Conservation (phyloP, 352 stramenopile species). For the Blastocystis sp. region DNA sequence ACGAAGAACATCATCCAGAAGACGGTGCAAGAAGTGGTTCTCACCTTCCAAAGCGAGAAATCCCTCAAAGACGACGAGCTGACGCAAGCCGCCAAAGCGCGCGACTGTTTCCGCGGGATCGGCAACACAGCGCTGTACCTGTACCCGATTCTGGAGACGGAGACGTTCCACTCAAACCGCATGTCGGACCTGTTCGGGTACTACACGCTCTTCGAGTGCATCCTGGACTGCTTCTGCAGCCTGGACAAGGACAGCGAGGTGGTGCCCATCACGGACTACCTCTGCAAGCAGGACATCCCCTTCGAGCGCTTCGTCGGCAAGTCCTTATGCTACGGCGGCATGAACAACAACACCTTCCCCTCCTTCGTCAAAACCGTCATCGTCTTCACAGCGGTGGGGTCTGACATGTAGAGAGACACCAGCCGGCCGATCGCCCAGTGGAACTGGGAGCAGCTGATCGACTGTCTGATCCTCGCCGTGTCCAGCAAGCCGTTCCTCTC, state of each 20-base stretch:
- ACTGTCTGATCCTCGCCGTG: slow-evolving; percentile 40
- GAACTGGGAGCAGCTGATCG: slow-evolving; percentile 39
- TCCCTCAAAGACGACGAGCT: slow-evolving; percentile 32
- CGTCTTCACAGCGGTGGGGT: background rate
- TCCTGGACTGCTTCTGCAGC: slow-evolving; percentile 50
- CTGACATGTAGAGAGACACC: slow-evolving; percentile 23
- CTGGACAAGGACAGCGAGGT: background rate
- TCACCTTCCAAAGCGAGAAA: slow-evolving; percentile 19
- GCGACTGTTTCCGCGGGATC: slow-evolving; percentile 43
- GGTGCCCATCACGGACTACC: background rate
- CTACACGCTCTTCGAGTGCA: slow-evolving; percentile 49
- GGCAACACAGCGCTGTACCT: slow-evolving; percentile 27
- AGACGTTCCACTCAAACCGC: slow-evolving; percentile 25
- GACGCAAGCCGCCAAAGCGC: background rate
- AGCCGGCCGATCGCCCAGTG: background rate
- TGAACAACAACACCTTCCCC: slow-evolving; percentile 6
- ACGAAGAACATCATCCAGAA: slow-evolving; percentile 7
- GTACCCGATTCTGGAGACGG: slow-evolving; percentile 51
- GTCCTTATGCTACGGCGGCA: background rate
- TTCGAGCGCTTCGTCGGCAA: slow-evolving; percentile 46
- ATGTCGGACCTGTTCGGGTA: slow-evolving; percentile 25
- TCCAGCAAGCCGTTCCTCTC: background rate
- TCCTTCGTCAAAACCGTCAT: background rate
- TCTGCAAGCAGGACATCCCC: slow-evolving; percentile 54
- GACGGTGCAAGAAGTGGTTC: slow-evolving; percentile 28